Base-by-base conservation (phyloP, 805 yeast species). In the Pichia californica region DNA sequence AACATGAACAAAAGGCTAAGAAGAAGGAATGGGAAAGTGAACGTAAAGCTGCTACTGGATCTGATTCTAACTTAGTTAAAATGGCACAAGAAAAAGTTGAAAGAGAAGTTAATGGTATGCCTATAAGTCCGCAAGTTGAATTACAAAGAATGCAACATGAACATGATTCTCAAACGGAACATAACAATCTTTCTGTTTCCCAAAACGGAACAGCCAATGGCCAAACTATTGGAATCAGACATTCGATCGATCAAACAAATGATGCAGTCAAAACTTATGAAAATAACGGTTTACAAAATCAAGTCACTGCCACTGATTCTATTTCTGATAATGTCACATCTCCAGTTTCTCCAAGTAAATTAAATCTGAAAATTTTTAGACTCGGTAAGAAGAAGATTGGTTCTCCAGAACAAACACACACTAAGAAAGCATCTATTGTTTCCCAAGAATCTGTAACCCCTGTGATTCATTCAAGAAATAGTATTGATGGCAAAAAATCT, bases 1-100 rank as follows among this genome's bases (percentile, higher is more conserved):
- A 54, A 39, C 50, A 50, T 36, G 54, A 55, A 36, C 53, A 53
- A 15, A 60, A 58, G 36, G 41, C 41, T 14, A 59, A 57, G 25
- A 11, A 47, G 39, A 54, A 52, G 18, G 40, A 47, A 36, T 38
- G 59, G 53, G 47, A 50, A 29, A 50, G 52, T 21, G 58, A 61
- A 36, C 45, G 66, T 16, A 51, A 51, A 32, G 47, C 48, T 4
- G 59, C 59, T 7, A 31, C 40, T 20, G 39, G 38, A 7, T n/a
- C 44, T 9, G 26, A 14, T 5, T n/a, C 44, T 9, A 21, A 14
- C 2, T 26, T 41, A n/a, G 7, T 37, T 11, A 15, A 41, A 3
- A 19, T 31, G 15, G 31, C 39, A 8, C 29, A 34, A 11, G 26
- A 28, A 5, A 47, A 51, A 15, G 62, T 49, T 39, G 53, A 43